phyloP scores from a whole-genome alignment of 2,329 filamentous ascomycete genomes.

The Myriosclerotinia scirpicola region DNA sequence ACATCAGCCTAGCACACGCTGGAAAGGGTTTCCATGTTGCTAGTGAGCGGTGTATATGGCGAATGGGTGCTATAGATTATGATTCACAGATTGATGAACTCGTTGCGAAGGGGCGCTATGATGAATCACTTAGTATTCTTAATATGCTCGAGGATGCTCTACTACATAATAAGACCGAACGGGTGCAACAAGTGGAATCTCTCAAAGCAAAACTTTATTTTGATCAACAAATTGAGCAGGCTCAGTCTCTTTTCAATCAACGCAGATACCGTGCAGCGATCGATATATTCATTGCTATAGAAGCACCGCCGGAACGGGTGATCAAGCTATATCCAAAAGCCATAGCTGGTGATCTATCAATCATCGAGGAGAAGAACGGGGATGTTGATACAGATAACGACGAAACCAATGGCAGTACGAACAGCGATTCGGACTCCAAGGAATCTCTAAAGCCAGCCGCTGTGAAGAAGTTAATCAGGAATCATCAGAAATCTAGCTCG shows the following conservation, averaged over 20 bases:
- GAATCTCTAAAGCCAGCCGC: constrained; percentile 41
- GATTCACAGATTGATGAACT: constrained; percentile 85
- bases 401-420: constrained; percentile 43
- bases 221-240: constrained; percentile 70
- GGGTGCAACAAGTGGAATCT: constrained; percentile 84
- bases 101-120: constrained; percentile 69
- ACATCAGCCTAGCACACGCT: constrained; percentile 89
- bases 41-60: constrained; percentile 90
- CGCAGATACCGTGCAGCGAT: constrained; percentile 83
- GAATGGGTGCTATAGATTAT: constrained; percentile 92
- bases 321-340: constrained; percentile 78
- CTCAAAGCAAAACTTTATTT: constrained; percentile 87
- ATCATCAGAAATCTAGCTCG: constrained; percentile 42
- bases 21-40: constrained; percentile 94
- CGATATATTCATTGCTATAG: constrained; percentile 81
- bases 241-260: constrained; percentile 76
- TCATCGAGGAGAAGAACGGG: constrained; percentile 50
- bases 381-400: constrained; percentile 46
- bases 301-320: constrained; percentile 85
- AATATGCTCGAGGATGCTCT: constrained; percentile 91
- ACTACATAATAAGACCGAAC: constrained; percentile 75
- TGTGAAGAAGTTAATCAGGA: constrained; percentile 44
- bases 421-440: constrained; percentile 43
- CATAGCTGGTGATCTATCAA: constrained; percentile 80
- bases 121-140: constrained; percentile 89